Base-by-base conservation (phyloP, 306 rosid genomes). In the Rubus idaeus region DNA sequence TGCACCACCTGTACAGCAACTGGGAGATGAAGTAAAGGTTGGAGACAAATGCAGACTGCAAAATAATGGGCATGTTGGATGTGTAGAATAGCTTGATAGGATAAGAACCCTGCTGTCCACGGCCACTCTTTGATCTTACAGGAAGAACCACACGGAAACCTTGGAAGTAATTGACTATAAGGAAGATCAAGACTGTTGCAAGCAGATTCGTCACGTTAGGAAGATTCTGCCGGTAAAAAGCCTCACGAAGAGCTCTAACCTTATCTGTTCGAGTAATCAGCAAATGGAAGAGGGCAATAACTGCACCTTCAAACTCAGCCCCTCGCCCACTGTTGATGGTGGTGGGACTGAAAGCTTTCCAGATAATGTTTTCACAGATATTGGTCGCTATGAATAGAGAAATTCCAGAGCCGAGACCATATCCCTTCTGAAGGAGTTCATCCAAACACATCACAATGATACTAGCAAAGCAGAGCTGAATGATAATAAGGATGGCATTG, bases 401-500 rank as follows among this genome's bases (percentile, higher is more conserved):
- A 90, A 94, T 90, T 83, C 96, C 97, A 75, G 96, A 94, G 64
- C 98, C 98, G 51, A 94, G 88, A 83, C 97, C 98, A 84, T 94
- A 94, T 88, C 98, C 98, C 77, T 94, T 94, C 85, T 94, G 97
- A 77, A 94, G 96, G 77, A 94, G 98, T 76, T 94, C 97, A 71
- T 94, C 98, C 65, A 94, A 88, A 70, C 97, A 94, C 56, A 94
- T 94, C 71, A 94, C 98, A 80, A 94, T 90, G 68, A 94, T 90
- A 63, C 98, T 97, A 2, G 96, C 94, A 85, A 94, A 94, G 84
- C 91, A 94, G 50, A 94, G 94, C 87, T 94, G 98, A 71, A 90
- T 56, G 72, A 94, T 91, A 66, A 94, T 90, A 76, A 94, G 96
- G 75, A 91, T 86, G 8, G 97, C 97, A 83, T 91, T 94, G 46